A percentile compares a stretch with the other conserved stretches of the same genome.
Evolutionary conservation across 352 stramenopile genomes (phyloP).

Genomic region (Pythium diclinum): DNA sequence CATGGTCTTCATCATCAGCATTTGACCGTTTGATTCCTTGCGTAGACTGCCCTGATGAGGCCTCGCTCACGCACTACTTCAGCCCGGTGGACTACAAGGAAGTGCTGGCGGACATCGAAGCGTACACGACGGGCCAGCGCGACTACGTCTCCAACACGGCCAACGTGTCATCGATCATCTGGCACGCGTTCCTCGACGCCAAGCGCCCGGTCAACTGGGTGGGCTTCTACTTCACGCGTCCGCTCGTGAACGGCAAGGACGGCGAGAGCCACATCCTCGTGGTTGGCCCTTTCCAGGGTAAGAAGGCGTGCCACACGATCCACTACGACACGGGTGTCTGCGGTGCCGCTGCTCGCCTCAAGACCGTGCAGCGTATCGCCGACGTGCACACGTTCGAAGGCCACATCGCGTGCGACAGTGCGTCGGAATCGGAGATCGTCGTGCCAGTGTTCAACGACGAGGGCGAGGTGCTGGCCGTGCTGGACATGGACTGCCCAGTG

Average conservation of each 20-base stretch:
- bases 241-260: slow-evolving; percentile 53
- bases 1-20: neutral
- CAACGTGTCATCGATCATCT: slow-evolving; percentile 81
- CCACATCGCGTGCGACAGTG: slow-evolving; percentile 81
- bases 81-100: slow-evolving; percentile 63
- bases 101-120: slow-evolving; percentile 52
- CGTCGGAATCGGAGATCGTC: slow-evolving; percentile 80
- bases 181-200: slow-evolving; percentile 68
- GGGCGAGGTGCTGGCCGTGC: slow-evolving; percentile 66
- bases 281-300: slow-evolving; percentile 78
- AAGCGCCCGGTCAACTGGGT: slow-evolving; percentile 74
- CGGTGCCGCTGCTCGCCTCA: slow-evolving; percentile 58
- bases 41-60: slow-evolving; percentile 44
- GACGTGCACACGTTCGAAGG: slow-evolving; percentile 75
- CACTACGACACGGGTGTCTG: slow-evolving; percentile 73
- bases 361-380: slow-evolving; percentile 65
- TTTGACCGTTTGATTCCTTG: neutral
- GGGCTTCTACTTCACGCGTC: slow-evolving; percentile 78
- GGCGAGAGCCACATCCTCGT: slow-evolving; percentile 61
- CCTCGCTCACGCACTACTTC: slow-evolving; percentile 56
- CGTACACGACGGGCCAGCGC: slow-evolving; percentile 61
- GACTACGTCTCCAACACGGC: slow-evolving; percentile 79
- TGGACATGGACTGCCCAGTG: slow-evolving; percentile 76
- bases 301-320: slow-evolving; percentile 79
- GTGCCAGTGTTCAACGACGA: slow-evolving; percentile 63